phyloP scores from a whole-genome alignment of 2,329 filamentous ascomycete genomes.

The Sarocladium strictum region DNA sequence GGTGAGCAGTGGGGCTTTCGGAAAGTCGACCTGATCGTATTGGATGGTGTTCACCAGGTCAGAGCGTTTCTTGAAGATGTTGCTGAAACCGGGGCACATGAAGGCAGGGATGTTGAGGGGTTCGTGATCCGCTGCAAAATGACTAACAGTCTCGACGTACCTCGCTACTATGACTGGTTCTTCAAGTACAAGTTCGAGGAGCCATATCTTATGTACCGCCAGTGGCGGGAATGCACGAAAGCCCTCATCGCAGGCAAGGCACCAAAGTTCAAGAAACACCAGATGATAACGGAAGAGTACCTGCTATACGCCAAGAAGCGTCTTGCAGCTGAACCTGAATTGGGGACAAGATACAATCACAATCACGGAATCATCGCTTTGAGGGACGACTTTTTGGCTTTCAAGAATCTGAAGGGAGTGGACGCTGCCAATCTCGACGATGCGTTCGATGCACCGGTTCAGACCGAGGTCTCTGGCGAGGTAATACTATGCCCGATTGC shows the following conservation, averaged over 20 bases:
- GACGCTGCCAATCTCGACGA: slow-evolving; percentile 81
- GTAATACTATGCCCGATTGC: slow-evolving; percentile 86
- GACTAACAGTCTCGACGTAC: slow-evolving; percentile 41
- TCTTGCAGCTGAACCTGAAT: slow-evolving; percentile 59
- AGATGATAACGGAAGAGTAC: slow-evolving; percentile 86
- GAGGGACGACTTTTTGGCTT: slow-evolving; percentile 78
- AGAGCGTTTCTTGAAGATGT: slow-evolving; percentile 76
- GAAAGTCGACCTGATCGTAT: slow-evolving; percentile 74
- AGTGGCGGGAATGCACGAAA: slow-evolving; percentile 97
- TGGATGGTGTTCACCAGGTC: slow-evolving; percentile 68
- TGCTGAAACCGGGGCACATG: slow-evolving; percentile 83
- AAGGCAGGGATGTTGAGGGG: slow-evolving; percentile 89
- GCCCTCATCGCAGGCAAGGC: slow-evolving; percentile 69
- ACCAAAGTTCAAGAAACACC: slow-evolving; percentile 80
- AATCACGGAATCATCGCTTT: slow-evolving; percentile 96
- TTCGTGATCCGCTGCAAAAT: slow-evolving; percentile 91
- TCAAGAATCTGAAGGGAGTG: slow-evolving; percentile 77
- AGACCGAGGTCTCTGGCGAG: slow-evolving; percentile 54
- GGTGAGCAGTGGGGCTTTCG: slow-evolving; percentile 91
- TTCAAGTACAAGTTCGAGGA: slow-evolving; percentile 99
- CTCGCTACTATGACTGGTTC: slow-evolving; percentile 85
- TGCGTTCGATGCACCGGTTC: slow-evolving; percentile 38
- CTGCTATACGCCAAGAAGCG: slow-evolving; percentile 72
- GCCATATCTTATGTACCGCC: slow-evolving; percentile 96
- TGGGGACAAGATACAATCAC: slow-evolving; percentile 67